Base-by-base conservation (phyloP, 441 rosid genomes). In the Capsella rubella region DNA sequence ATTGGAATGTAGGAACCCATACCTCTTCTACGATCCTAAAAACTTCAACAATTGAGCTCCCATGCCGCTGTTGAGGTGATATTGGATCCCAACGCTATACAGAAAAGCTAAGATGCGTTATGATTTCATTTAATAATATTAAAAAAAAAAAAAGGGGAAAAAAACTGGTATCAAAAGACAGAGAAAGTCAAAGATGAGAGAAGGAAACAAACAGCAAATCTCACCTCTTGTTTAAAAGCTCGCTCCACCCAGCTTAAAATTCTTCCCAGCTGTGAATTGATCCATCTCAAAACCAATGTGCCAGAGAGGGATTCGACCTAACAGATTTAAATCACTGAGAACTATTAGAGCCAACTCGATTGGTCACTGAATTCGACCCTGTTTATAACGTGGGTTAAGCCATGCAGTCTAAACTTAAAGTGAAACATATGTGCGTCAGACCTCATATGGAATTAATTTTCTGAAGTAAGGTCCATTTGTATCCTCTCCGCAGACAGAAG, bases 1-100 rank as follows among this genome's bases (percentile, higher is more conserved):
- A 37, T 14, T 43, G 46, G 14, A 71, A n/a, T 13, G 12, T 46
- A 64, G 56, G 52, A 62, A 2, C 52, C 81, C 66, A 10, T 82
- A 90, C 99, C 99, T 96, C 99, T 85, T 96, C 99, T 35, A 91
- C 91, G 28, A 96, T 96, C 83, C 98, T 84, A 72, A 89, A 93
- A 67, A 93, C 97, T 87, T 96, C 99, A 56, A 96, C 95, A 72
- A 93, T 88, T 67, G 99, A 96, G 85, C 86, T 89, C 63, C 95
- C 99, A 84, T 93, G 96, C 73, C 96, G 89, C 80, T 88, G 97
- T 71, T 96, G 98, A 77, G 98, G 90, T 67, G 99, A 96, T 76
- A 96, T 90, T 64, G 97, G 97, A 32, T 90, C 93, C 99, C 99
- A 96, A 8, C 64, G 85, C 99, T 96, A 86, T 71, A 80, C 71